phyloP scores from a whole-genome alignment of 2,329 filamentous ascomycete species.

The Colletotrichum sojae region DNA sequence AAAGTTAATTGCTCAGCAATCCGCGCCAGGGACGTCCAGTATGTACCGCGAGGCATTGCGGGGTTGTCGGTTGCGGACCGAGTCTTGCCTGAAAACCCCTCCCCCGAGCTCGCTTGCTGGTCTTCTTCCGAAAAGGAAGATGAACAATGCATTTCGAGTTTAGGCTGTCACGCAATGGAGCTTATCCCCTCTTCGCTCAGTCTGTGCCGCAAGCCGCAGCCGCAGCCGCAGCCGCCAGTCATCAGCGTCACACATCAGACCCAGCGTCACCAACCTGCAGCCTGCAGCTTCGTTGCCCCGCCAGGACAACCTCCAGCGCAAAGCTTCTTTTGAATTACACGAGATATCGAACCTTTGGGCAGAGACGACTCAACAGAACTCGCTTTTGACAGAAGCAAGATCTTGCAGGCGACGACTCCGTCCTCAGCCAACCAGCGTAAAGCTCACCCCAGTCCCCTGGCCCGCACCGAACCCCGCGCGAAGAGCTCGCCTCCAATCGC shows the following conservation, averaged over 20 bases:
- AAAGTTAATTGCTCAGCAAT: conserved; percentile 2
- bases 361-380: too few species aligned
- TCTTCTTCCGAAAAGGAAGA: conserved; percentile 3
- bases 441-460: conserved; percentile 24
- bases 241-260: conserved; percentile 30
- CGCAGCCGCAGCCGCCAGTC: conserved; percentile 8
- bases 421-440: conserved; percentile 19
- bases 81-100: conserved; percentile 1
- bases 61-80: conserved; percentile 15
- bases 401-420: background rate
- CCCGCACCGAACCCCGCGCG: conserved; percentile 36
- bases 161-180: conserved; percentile 34
- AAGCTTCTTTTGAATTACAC: conserved; percentile 4
- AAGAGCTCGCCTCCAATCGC: conserved; percentile 13
- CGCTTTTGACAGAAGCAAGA: too few species aligned
- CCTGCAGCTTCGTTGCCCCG: conserved; percentile 31
- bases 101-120: conserved; percentile 10
- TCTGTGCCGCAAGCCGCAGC: conserved; percentile 28
- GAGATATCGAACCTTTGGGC: background rate
- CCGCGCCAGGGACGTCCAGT: background rate
- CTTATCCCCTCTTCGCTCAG: conserved; percentile 23
- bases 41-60: conserved; percentile 10
- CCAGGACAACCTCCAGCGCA: conserved; percentile 13
- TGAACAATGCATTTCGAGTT: conserved; percentile 22
- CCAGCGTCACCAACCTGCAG: conserved; percentile 15